A percentile compares a stretch with the other conserved stretches of the same genome.
These are phyloP conservation scores for Remersonia thermophila DNA, from an alignment of 2,329 filamentous ascomycete genomes.

Conservation along the genomic window DNA sequence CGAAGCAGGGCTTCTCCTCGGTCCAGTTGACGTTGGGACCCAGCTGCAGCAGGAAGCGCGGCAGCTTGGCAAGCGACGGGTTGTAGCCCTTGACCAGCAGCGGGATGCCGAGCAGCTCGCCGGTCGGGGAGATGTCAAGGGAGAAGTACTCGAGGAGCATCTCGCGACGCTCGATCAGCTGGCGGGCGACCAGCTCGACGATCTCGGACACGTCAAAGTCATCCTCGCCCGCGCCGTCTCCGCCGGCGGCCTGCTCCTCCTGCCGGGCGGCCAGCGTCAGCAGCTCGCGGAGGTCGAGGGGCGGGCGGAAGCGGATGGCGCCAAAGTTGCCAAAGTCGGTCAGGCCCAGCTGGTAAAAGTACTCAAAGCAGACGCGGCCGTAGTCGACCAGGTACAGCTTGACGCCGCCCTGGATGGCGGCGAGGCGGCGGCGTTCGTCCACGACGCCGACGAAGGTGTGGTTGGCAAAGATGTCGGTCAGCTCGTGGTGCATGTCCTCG, in stretches of 20 bases:
- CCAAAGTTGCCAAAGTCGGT: conserved; percentile 97
- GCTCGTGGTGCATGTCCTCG: conserved; percentile 66
- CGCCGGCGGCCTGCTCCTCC: conserved; percentile 40
- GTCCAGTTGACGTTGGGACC: conserved; percentile 83
- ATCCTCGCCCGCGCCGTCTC: conserved; percentile 26
- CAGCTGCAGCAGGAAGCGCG: conserved; percentile 73
- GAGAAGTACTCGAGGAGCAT: conserved; percentile 93
- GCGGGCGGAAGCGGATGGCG: conserved; percentile 63
- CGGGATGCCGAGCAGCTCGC: conserved; percentile 67
- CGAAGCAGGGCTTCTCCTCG: conserved; percentile 75
- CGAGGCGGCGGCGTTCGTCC: conserved; percentile 73
- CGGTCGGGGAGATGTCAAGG: conserved; percentile 65
- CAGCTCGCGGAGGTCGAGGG: conserved; percentile 58
- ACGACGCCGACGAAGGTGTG: conserved; percentile 92
- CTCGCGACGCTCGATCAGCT: conserved; percentile 63
- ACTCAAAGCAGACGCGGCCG: conserved; percentile 72
- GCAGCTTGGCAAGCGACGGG: conserved; percentile 74
- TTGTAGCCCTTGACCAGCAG: conserved; percentile 81
- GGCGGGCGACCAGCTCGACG: conserved; percentile 50
- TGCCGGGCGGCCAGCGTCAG: conserved; percentile 60
- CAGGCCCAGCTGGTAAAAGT: conserved; percentile 89
- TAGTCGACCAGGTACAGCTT: conserved; percentile 92
- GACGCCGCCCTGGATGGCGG: conserved; percentile 85
- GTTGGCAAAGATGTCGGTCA: conserved; percentile 76
- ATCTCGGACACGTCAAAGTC: conserved; percentile 57